phyloP scores from a whole-genome alignment of 371 early-diverging fungal species.

The Mortierella sp. region DNA sequence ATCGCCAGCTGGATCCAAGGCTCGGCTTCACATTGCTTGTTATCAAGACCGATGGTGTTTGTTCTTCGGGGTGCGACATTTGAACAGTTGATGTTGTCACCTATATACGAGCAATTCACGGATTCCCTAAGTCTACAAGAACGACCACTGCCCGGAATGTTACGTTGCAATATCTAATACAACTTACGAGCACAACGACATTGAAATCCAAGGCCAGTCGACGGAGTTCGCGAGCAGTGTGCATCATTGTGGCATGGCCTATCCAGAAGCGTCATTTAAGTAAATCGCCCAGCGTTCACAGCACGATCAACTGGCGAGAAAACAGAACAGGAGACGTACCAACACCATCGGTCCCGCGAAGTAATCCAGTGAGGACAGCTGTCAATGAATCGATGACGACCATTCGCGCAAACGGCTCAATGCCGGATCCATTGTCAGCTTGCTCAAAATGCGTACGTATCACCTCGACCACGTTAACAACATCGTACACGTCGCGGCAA shows the following conservation, averaged over 20 bases:
- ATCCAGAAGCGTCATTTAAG: not conserved
- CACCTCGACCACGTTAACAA: conserved; percentile 13
- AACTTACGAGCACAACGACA: conserved; percentile 27
- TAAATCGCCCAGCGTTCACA: not conserved
- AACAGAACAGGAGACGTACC: conserved; percentile 6
- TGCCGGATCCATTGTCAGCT: not conserved
- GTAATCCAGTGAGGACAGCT: conserved; percentile 14
- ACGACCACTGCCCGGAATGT: no score
- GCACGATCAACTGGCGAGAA: not conserved
- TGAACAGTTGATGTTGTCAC: conserved; percentile 30
- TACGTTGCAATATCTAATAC: no score
- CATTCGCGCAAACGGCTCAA: not conserved
- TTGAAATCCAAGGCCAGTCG: conserved; percentile 20
- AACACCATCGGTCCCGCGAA: conserved; percentile 19
- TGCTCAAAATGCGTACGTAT: conserved; percentile 1
- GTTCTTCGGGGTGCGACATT: conserved; percentile 28
- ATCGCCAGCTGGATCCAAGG: conserved; percentile 36
- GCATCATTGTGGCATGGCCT: conserved; percentile 51
- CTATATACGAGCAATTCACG: conserved; percentile 16
- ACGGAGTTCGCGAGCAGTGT: conserved; percentile 33
- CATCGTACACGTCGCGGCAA: conserved; percentile 34
- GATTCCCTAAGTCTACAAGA: no score
- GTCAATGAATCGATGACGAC: conserved; percentile 33
- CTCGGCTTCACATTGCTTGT: conserved; percentile 29
- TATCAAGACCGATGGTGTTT: conserved; percentile 35